Evolutionary conservation across 2,329 filamentous ascomycete species (phyloP).

Genomic region (Hypoxylon sp.): DNA sequence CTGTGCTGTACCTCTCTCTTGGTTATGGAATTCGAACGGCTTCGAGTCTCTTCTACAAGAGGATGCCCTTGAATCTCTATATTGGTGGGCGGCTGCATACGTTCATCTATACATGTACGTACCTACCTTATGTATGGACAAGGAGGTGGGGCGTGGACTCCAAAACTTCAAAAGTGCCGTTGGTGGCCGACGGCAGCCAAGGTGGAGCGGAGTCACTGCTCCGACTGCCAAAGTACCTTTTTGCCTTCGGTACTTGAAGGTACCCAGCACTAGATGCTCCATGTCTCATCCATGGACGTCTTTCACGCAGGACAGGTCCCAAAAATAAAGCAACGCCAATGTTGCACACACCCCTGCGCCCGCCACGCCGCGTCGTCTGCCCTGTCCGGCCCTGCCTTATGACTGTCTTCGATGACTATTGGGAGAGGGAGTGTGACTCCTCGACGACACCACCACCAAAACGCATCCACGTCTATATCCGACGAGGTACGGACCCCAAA

Average conservation of each 20-base stretch:
- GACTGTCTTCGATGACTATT: constrained; percentile 48
- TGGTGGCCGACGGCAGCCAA: constrained; percentile 30
- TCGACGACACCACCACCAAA: constrained; percentile 50
- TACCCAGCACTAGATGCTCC: constrained; percentile 38
- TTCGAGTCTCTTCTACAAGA: constrained; percentile 21
- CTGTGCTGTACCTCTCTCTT: neutral
- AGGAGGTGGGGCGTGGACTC: constrained; percentile 8
- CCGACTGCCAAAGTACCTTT: constrained; percentile 43
- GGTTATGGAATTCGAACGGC: constrained; percentile 19
- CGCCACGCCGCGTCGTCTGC: constrained; percentile 47
- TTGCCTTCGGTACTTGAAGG: constrained; percentile 38
- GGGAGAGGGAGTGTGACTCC: constrained; percentile 50
- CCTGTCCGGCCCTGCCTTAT: constrained; percentile 46
- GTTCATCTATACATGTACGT: constrained; percentile 4
- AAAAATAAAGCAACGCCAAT: constrained; percentile 47
- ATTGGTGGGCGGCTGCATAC: constrained; percentile 10
- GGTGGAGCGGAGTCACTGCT: constrained; percentile 39
- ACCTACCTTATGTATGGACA: neutral
- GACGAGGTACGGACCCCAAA: constrained; percentile 46
- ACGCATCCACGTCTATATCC: constrained; percentile 49
- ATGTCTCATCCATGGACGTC: too few species aligned
- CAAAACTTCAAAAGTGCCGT: constrained; percentile 24
- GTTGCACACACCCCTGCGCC: constrained; percentile 46
- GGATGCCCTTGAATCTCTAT: constrained; percentile 9
- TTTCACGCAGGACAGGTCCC: constrained; percentile 44